Evolutionary conservation across 2,329 filamentous ascomycete species (phyloP), one percentile per base, ranked within the genome.

Genomic region (Verticillium isaacii): DNA sequence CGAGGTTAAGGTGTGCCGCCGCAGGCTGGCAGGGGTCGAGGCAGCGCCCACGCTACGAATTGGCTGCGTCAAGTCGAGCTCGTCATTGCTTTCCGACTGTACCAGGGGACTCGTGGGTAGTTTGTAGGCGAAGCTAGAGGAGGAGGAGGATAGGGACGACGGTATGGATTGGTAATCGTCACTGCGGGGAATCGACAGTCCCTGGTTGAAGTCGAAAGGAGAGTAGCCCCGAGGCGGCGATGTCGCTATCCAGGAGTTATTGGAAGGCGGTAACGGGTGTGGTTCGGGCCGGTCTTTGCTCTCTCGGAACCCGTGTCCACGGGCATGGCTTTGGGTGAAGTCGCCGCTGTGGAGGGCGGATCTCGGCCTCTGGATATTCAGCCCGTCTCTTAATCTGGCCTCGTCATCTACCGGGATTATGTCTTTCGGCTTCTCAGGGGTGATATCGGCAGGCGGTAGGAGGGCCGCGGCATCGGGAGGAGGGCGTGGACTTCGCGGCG

Each of bases 71-170:
- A 89, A 80, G 62, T 92, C 88, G 25, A 89, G 71, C 67, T 95
- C 92, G 7, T 92, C 89, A 67, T 93, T 95, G 75, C 89, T 96
- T 69, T 92, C 87, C 52, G 93, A 92, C 70, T 97, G 89, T 1
- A 96, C 93, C 12, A 99, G 80, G 15, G 95, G 95, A 69, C 93
- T 98, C 2, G 95, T 98, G 0, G 95, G 94, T 2, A 91, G 86
- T 75, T 94, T 90, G 64, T 96, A 90, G 36, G 90, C 83, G 73
- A 97, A 97, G 68, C 87, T 93, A 2, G 88, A 90, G 0, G 90
- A 89, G 1, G 92, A 90, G 8, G 89, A 92, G 3, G 88, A 89
- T 11, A 90, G 70, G 1, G 87, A 88, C 8, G 89, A 88, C 19
- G 82, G 78, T 25, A 80, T 75, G 0, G 82, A 80, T 56, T 72